Base-by-base conservation (phyloP, 805 yeast genomes). In the Citeromyces nyonsensis region DNA sequence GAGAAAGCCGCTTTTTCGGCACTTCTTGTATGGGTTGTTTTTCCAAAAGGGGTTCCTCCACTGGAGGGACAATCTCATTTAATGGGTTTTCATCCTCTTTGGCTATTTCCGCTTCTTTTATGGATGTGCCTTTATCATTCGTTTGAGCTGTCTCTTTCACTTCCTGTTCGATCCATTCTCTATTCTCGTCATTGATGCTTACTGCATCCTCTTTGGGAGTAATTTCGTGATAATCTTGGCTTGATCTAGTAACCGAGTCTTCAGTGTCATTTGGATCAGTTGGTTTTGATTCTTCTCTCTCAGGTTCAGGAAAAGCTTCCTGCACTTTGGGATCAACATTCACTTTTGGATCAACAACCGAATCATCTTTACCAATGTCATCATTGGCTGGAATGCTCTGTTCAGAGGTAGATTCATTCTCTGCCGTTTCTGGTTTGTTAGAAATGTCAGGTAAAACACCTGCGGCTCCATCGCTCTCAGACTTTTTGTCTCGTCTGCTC, bases 1-100 rank as follows among this genome's bases (percentile, higher is more conserved):
- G 59, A 0, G 94, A 74, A 12, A 82, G 55, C 39, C 86, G 61
- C 48, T 77, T 78, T 40, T 18, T 18, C 6, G 22, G 22, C 5
- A 18, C 6, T 7, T 7, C 22, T 18, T 18, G 22, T 18, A 7
- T n/a, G n/a, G n/a, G n/a, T n/a, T n/a, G 61, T 63, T 22, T 61
- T 52, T 5, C 27, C 35, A 5, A 37, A 28, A 5, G 5, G 22
- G 7, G 5, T 5, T 18, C 22, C 7, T 18, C 6, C 22, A 18
- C 5, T 18, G 22, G 22, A 18, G 22, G 22, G 5, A 5, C 7
- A 18, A 5, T 18, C 22, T 18, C 22, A 18, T 18, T 7, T 7
- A n/a, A n/a, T n/a, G 22, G 7, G 22, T 5, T 7, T 5, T 18
- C 22, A 18, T 18, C 7, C 5, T 18, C 7, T 18, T 18, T 18